Conservation (phyloP, 2,329 filamentous ascomycete genomes). For the Parastagonospora nodorum region DNA sequence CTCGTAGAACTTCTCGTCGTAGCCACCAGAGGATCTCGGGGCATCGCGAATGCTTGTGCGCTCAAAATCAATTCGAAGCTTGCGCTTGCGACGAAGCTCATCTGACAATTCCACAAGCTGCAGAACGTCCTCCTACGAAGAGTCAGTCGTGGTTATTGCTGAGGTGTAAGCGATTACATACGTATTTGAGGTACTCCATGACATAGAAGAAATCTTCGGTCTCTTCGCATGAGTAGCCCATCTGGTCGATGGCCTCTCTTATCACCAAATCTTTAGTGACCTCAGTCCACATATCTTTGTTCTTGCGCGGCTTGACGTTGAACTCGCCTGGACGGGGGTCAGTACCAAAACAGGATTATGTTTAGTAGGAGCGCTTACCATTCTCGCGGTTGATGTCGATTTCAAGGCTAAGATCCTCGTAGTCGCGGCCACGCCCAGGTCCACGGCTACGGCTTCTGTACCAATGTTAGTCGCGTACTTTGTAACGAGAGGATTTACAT, state of each 20-base stretch:
- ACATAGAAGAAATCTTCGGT: conserved; percentile 89
- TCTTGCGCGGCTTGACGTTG: conserved; percentile 41
- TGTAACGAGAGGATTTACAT: conserved; percentile 21
- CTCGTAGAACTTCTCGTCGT: conserved; percentile 70
- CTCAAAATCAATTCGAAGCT: conserved; percentile 66
- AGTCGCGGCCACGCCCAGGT: conserved; percentile 53
- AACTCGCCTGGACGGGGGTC: conserved; percentile 43
- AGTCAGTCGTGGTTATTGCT: conserved; percentile 10
- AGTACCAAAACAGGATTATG: not conserved
- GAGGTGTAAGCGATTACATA: conserved; percentile 57
- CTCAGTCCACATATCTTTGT: conserved; percentile 82
- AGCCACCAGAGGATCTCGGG: conserved; percentile 52
- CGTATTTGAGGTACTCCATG: conserved; percentile 86
- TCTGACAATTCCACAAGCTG: conserved; percentile 83
- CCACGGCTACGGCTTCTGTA: conserved; percentile 46
- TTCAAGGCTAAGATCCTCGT: conserved; percentile 70
- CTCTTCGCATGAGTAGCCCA: conserved; percentile 89
- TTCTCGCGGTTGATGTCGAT: conserved; percentile 65
- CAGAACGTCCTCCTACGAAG: conserved; percentile 77
- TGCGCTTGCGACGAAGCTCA: conserved; percentile 72
- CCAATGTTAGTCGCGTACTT: conserved; percentile 9
- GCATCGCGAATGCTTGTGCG: conserved; percentile 57
- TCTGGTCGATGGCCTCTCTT: conserved; percentile 81
- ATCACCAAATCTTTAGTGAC: conserved; percentile 91
- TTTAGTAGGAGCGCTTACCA: not conserved